phyloP scores from a whole-genome alignment of 2,329 filamentous ascomycete species.

The Hymenotorrendiella dingleyae region DNA sequence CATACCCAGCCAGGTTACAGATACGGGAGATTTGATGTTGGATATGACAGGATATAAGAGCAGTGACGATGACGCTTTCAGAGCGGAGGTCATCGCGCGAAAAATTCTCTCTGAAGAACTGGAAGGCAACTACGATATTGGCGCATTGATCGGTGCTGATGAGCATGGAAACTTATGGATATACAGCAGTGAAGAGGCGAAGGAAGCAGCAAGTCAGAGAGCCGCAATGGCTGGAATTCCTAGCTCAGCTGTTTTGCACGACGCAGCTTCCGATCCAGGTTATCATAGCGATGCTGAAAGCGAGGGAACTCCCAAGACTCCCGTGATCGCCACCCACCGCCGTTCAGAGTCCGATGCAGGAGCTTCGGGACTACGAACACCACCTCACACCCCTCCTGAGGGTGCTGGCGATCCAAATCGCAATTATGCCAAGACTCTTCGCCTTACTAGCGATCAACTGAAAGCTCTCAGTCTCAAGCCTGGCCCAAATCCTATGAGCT shows the following conservation, averaged over 20 bases:
- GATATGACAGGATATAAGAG: constrained; percentile 98
- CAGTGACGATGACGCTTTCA: constrained; percentile 84
- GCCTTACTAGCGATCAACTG: constrained; percentile 90
- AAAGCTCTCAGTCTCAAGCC: constrained; percentile 76
- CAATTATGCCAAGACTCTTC: constrained; percentile 94
- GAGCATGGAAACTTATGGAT: constrained; percentile 99
- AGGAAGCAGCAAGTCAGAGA: constrained; percentile 73
- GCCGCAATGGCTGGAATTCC: constrained; percentile 44
- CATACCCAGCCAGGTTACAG: constrained; percentile 88
- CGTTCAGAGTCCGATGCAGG: constrained; percentile 60
- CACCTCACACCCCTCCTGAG: constrained; percentile 63
- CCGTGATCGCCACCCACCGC: constrained; percentile 44
- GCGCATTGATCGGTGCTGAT: constrained; percentile 88
- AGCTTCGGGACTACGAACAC: constrained; percentile 48
- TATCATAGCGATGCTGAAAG: constrained; percentile 86
- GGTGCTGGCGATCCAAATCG: constrained; percentile 63
- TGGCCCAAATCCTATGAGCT: constrained; percentile 90
- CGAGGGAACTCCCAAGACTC: constrained; percentile 44
- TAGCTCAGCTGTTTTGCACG: constrained; percentile 32
- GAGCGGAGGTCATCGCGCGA: constrained; percentile 87
- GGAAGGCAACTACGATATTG: constrained; percentile 93
- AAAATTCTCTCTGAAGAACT: constrained; percentile 90
- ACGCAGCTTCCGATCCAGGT: constrained; percentile 85
- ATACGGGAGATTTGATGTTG: constrained; percentile 89
- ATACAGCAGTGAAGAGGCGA: constrained; percentile 95